These are phyloP conservation scores for Prunus fruticosa DNA, from an alignment of 306 rosid species.

Conservation along the genomic window DNA sequence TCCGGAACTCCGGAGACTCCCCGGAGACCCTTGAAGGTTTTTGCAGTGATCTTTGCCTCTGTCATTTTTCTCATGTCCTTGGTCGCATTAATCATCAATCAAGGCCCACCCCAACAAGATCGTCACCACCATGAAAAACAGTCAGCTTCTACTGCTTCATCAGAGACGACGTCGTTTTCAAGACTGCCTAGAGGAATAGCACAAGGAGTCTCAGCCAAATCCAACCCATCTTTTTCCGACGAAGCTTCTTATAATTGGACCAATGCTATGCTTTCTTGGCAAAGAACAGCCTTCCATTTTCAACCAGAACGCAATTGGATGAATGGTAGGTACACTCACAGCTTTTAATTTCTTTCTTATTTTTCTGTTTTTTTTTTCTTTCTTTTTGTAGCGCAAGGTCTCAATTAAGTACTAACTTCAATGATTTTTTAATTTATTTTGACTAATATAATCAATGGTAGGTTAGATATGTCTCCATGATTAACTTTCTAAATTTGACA, in stretches of 20 bases:
- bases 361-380: not conserved
- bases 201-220: conserved; percentile 77
- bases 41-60: conserved; percentile 22
- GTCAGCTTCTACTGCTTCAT: not conserved
- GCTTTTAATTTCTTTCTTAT: no score
- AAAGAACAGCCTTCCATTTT: conserved; percentile 77
- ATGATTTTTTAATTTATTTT: not conserved
- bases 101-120: conserved; percentile 7
- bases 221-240: conserved; percentile 33
- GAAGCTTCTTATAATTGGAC: conserved; percentile 61
- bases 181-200: conserved; percentile 50
- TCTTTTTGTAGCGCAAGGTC: not conserved
- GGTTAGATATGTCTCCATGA: conserved; percentile 24
- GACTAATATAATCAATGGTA: not conserved
- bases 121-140: not conserved
- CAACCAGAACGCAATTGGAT: conserved; percentile 74
- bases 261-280: conserved; percentile 84
- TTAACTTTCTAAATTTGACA: not conserved
- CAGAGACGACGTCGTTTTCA: conserved; percentile 2
- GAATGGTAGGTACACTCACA: conserved; percentile 60
- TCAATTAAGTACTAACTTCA: not conserved
- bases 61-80: conserved; percentile 40
- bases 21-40: conserved; percentile 27
- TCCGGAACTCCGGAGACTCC: not conserved
- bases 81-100: conserved; percentile 37